Percentiles rank a stretch among this genome's conserved stretches.
phyloP scores from a whole-genome alignment of 2,329 filamentous ascomycete species.

The Cercospora canescens region DNA sequence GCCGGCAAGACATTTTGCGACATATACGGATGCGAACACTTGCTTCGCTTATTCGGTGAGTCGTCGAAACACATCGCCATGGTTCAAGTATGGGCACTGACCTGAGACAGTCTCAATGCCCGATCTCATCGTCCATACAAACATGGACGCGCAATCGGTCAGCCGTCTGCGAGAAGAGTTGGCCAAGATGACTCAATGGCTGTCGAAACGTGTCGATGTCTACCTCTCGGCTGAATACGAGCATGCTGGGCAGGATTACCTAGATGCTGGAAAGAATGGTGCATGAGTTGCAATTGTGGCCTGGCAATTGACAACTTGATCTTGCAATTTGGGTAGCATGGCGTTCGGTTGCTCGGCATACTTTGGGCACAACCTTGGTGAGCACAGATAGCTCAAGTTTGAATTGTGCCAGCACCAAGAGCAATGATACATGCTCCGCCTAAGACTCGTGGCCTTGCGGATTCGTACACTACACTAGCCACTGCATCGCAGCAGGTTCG shows the following conservation, averaged over 20 bases:
- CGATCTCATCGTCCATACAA: conserved; percentile 93
- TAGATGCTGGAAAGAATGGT: conserved; percentile 49
- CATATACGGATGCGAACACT: conserved; percentile 89
- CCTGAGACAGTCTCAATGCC: conserved; percentile 72
- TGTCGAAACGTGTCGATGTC: conserved; percentile 70
- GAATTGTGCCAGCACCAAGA: neutral
- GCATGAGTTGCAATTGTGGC: neutral
- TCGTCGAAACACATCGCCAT: neutral
- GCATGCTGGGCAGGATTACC: conserved; percentile 68
- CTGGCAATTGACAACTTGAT: neutral
- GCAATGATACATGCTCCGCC: neutral
- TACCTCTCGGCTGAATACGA: conserved; percentile 82
- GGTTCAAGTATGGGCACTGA: neutral
- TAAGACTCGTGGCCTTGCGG: neutral
- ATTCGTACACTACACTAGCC: neutral
- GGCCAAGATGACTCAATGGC: conserved; percentile 80
- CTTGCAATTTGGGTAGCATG: conserved; percentile 1
- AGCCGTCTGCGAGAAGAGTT: conserved; percentile 87
- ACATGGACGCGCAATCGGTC: conserved; percentile 93
- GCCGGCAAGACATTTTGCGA: conserved; percentile 73
- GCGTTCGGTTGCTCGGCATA: neutral
- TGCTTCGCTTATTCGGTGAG: conserved; percentile 84
- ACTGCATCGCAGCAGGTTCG: neutral
- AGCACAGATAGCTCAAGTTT: neutral
- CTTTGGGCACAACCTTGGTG: neutral